Evolutionary conservation across 805 yeast species (phyloP).

Genomic region (Lipomyces spencermartinsiae): DNA sequence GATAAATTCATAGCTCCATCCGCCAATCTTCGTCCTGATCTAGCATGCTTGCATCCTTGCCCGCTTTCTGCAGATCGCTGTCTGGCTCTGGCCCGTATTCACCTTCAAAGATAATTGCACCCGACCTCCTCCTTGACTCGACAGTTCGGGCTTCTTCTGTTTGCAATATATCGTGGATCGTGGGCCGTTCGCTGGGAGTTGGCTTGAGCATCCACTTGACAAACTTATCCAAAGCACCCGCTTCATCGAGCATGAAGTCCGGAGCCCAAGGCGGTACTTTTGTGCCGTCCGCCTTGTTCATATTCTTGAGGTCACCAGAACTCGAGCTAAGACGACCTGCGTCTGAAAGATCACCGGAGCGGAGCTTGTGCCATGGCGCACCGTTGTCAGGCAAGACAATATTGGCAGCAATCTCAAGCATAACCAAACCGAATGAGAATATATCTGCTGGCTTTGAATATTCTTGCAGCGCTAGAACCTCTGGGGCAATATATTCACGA

Average conservation of each 20-base stretch:
- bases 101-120: constrained; percentile 94
- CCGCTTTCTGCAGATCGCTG: constrained; percentile 6
- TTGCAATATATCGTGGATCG: constrained; percentile 71
- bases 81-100: constrained; percentile 86
- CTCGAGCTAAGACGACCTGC: constrained; percentile 54
- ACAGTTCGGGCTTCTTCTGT: constrained; percentile 78
- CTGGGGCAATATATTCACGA: constrained; percentile 97
- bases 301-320: constrained; percentile 63
- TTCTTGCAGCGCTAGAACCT: constrained; percentile 77
- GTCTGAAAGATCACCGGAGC: constrained; percentile 94
- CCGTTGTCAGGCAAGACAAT: constrained; percentile 95
- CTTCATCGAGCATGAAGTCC: constrained; percentile 73
- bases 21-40: constrained; percentile 41
- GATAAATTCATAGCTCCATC: constrained; percentile 29
- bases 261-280: constrained; percentile 84
- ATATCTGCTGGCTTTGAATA: constrained; percentile 94
- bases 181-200: constrained; percentile 78
- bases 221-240: constrained; percentile 68
- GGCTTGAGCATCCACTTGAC: constrained; percentile 93
- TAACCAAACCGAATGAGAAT: constrained; percentile 89
- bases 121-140: constrained; percentile 81
- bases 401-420: constrained; percentile 95
- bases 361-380: constrained; percentile 90
- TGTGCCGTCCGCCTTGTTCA: constrained; percentile 24
- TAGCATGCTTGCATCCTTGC: constrained; percentile 26